Base-by-base conservation (phyloP, 768 basidiomycete genomes). In the Boletus tylopilopsis region DNA sequence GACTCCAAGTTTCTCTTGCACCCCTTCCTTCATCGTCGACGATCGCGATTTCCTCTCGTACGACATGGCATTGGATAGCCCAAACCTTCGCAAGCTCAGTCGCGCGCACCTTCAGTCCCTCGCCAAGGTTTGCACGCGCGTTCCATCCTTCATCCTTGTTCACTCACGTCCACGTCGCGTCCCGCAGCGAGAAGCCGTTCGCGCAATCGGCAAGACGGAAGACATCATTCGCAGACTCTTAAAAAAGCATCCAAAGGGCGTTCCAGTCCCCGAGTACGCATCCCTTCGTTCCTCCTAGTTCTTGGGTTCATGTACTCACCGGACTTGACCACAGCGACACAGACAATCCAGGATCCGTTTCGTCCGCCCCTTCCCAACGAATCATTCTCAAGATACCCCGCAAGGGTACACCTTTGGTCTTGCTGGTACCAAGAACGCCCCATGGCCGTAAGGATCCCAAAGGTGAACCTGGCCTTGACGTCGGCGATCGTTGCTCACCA, bases 121-220 rank as follows among this genome's bases (percentile, higher is more conserved):
- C 13, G 58, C 65, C 37, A 64, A 62, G 55, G 64, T 58, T 34
- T 15, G 52, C 10, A n/a, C 10, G 19, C 9, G 39, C 25, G 8
- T 24, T 24, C 13, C 35, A 36, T n/a, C 18, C 19, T 5, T 19
- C 43, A 11, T 25, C 12, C 1, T 15, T 13, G 1, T 10, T 42
- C 18, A 12, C 38, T 57, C 3, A 45, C 33, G 19, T n/a, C 22
- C 41, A 2, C 19, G 25, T 33, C 27, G 13, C 13, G 29, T 10
- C 13, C 21, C 41, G 1, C 39, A 68, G 67, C 47, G 50, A 55
- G 60, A 68, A 49, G 37, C 48, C 12, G 30, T 68, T 18, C 56
- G 57, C n/a, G 65, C 63, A 0, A 48, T 61, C n/a, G 63, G 55
- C 3, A 65, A 64, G 53, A 65, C 56, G 1, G 67, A 60, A 48